Evolutionary conservation across 257 asterid species (phyloP).

Genomic region (Nicotiana undulata): DNA sequence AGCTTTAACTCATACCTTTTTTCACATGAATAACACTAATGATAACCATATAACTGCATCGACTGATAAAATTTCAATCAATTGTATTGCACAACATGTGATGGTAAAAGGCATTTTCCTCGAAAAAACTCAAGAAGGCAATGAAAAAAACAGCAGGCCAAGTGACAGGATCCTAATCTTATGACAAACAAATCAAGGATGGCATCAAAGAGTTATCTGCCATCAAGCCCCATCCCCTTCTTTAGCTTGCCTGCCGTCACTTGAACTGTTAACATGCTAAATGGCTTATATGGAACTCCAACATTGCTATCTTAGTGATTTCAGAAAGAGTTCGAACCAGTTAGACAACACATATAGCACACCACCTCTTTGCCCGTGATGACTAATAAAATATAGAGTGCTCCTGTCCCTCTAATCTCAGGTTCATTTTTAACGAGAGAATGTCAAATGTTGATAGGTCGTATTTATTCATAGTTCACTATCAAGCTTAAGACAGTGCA

Average conservation of each 20-base stretch:
- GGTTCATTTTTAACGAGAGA: neutral
- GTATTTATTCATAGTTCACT: neutral
- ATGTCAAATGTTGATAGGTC: too few species aligned
- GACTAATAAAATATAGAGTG: neutral
- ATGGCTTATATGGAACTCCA: neutral
- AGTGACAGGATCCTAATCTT: neutral
- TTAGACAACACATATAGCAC: neutral
- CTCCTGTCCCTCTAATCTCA: neutral
- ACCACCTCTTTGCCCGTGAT: neutral
- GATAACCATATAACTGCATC: neutral
- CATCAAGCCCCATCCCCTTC: neutral
- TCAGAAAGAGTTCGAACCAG: neutral
- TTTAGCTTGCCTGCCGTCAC: neutral
- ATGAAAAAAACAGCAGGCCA: neutral
- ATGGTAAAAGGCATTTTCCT: neutral
- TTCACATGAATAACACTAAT: neutral
- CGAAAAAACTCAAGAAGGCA: neutral
- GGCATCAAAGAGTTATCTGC: neutral
- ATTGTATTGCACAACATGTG: neutral
- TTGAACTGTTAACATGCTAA: neutral
- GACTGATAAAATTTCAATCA: neutral
- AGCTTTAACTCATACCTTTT: constrained; percentile 5
- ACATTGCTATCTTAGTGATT: neutral
- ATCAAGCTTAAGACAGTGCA: neutral
- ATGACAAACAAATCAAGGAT: neutral